Evolutionary conservation across 257 asterid species (phyloP).

Genomic region (Forsythia viridissima): DNA sequence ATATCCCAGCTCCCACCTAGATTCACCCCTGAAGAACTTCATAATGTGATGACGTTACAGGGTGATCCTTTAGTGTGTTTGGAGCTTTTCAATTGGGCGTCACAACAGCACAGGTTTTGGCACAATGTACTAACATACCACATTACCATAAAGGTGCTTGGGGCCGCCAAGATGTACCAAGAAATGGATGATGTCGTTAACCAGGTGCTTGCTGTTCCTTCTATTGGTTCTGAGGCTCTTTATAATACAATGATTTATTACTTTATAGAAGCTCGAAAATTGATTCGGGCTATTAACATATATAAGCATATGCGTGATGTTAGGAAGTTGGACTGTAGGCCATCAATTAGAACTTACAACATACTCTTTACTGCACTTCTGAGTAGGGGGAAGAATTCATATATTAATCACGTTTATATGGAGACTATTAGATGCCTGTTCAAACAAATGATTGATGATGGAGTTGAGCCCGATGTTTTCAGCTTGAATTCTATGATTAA

Average conservation of each 20-base stretch:
- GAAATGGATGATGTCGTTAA: constrained; percentile 86
- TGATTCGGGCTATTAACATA: constrained; percentile 77
- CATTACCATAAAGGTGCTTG: constrained; percentile 69
- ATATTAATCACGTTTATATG: constrained; percentile 78
- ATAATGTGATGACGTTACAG: constrained; percentile 48
- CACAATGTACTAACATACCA: constrained; percentile 66
- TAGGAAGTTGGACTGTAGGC: constrained; percentile 79
- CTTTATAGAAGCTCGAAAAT: constrained; percentile 74
- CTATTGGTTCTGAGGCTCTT: constrained; percentile 69
- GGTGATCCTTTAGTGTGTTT: constrained; percentile 75
- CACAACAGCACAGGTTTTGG: constrained; percentile 78
- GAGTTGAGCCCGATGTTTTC: constrained; percentile 79
- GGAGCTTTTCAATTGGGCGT: constrained; percentile 93
- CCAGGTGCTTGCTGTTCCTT: constrained; percentile 76
- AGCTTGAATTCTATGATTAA: constrained; percentile 86
- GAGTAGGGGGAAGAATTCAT: constrained; percentile 74
- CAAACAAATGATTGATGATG: constrained; percentile 86
- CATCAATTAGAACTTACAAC: constrained; percentile 72
- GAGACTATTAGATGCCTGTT: constrained; percentile 69
- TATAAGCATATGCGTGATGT: constrained; percentile 67
- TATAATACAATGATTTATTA: constrained; percentile 79
- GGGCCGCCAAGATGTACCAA: constrained; percentile 71
- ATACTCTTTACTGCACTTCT: constrained; percentile 67
- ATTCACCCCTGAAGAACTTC: constrained; percentile 81
- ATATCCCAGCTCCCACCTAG: constrained; percentile 66